Percentiles rank a stretch among this genome's conserved stretches.
These are phyloP conservation scores for Cercospora citrullina DNA, from an alignment of 2,329 filamentous ascomycete species.

Conservation along the genomic window DNA sequence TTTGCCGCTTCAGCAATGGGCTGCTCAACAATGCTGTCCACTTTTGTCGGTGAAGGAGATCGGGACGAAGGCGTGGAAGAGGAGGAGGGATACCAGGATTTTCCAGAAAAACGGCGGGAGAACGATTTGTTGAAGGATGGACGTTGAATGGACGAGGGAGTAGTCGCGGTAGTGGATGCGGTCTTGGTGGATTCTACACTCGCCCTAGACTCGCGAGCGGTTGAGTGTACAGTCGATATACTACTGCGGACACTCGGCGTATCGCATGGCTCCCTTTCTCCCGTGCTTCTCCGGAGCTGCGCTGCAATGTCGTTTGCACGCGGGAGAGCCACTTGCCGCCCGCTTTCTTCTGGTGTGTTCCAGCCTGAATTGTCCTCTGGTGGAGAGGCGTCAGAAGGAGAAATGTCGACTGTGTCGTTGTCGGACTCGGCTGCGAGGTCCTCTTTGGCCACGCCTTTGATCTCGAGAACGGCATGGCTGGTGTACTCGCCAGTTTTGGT, in stretches of 20 bases:
- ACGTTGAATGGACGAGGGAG: constrained; percentile 26
- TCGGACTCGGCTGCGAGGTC: constrained; percentile 19
- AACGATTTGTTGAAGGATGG: constrained; percentile 31
- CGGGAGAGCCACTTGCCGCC: constrained; percentile 23
- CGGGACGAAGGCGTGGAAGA: constrained; percentile 34
- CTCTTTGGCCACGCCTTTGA: constrained; percentile 43
- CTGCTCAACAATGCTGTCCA: constrained; percentile 20
- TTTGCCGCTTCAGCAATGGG: constrained; percentile 11
- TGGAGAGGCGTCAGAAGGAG: constrained; percentile 36
- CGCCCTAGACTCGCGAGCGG: constrained; percentile 23
- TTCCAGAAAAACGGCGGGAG: constrained; percentile 32
- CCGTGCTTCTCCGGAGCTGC: constrained; percentile 33
- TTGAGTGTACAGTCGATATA: constrained; percentile 24
- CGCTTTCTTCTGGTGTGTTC: constrained; percentile 47
- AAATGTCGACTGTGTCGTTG: constrained; percentile 36
- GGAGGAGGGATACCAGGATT: constrained; percentile 34
- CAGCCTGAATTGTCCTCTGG: constrained; percentile 46
- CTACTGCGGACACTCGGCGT: constrained; percentile 29
- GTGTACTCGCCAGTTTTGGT: constrained; percentile 35
- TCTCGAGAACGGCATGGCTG: constrained; percentile 36
- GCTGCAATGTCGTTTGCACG: constrained; percentile 37
- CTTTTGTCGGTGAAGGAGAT: constrained; percentile 37
- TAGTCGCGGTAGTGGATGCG: constrained; percentile 28
- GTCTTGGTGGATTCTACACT: constrained; percentile 31
- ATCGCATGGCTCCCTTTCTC: constrained; percentile 25